phyloP scores from a whole-genome alignment of 192 early-diverging fungal genomes.

The Haplosporangium gracile region DNA sequence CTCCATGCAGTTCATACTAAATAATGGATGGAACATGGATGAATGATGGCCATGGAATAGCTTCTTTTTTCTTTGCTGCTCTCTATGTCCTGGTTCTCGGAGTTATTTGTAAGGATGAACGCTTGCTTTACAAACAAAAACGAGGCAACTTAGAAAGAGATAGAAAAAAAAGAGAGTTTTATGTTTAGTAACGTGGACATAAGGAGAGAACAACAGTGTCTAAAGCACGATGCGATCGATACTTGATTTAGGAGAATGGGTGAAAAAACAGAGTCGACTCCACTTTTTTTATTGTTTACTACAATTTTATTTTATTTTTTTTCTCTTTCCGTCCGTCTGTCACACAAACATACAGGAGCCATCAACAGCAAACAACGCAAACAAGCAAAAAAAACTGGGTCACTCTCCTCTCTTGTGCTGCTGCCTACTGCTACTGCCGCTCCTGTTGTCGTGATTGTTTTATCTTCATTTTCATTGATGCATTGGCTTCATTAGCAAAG shows the following conservation, averaged over 20 bases:
- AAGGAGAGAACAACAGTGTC: not conserved
- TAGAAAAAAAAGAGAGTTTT: not conserved
- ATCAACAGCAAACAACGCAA: not conserved
- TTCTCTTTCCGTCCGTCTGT: not conserved
- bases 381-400: slow-evolving; percentile 1
- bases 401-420: not conserved
- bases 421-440: not conserved
- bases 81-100: not conserved
- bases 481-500: not conserved
- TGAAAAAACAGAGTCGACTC: not conserved
- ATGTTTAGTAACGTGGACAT: not conserved
- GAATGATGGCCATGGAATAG: not conserved
- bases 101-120: not conserved
- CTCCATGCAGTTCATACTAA: too few relatives aligned
- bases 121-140: not conserved
- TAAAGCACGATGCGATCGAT: not conserved
- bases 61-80: not conserved
- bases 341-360: not conserved
- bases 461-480: not conserved
- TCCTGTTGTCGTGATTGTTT: not conserved
- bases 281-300: slow-evolving; percentile 1
- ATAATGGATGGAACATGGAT: not conserved
- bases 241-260: not conserved
- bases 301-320: not conserved
- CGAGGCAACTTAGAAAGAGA: not conserved